Evolutionary conservation across 192 early-diverging fungal genomes (phyloP).

Genomic region (Rhizophagus prolifer): DNA sequence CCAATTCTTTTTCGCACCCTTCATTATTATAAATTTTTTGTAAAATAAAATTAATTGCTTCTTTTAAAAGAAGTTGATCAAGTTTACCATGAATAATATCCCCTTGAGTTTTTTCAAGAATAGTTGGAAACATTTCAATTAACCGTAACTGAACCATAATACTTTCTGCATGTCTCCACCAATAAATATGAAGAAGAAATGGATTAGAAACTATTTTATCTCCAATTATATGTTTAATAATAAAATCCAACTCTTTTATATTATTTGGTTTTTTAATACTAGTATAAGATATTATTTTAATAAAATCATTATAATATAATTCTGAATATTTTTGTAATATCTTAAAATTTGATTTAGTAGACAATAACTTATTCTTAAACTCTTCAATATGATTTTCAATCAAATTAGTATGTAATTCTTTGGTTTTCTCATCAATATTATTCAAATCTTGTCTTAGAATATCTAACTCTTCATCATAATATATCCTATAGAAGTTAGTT

Average conservation of each 20-base stretch:
- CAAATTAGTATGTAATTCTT: neutral
- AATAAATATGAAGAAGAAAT: neutral
- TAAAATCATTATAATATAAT: conserved; percentile 1
- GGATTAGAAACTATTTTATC: neutral
- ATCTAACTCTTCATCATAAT: neutral
- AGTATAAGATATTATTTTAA: neutral
- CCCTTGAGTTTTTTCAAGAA: neutral
- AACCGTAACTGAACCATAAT: neutral
- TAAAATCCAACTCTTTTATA: neutral
- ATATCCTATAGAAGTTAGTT: neutral
- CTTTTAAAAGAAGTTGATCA: neutral
- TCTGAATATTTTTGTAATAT: neutral
- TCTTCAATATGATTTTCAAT: neutral
- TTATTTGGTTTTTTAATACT: neutral
- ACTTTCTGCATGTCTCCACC: neutral
- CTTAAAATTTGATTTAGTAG: neutral
- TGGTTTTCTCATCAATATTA: neutral
- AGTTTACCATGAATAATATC: neutral
- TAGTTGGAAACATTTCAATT: neutral
- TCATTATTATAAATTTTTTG: neutral
- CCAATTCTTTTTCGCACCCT: neutral
- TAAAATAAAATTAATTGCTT: neutral
- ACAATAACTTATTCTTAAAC: neutral
- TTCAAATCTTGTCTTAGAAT: neutral
- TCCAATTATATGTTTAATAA: neutral